These are phyloP conservation scores for Cryptosporidium meleagridis DNA, from an alignment of 169 alveolate species.

Conservation along the genomic window DNA sequence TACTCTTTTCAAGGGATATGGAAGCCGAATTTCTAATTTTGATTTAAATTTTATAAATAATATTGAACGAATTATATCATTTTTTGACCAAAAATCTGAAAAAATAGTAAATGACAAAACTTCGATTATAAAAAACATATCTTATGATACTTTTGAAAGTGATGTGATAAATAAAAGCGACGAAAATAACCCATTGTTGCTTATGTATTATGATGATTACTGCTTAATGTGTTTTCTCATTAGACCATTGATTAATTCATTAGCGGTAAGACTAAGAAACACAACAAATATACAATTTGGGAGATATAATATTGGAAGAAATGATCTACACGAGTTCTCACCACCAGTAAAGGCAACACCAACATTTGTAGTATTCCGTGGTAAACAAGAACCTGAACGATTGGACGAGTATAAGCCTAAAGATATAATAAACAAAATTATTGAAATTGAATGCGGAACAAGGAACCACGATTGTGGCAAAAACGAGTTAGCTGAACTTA, in stretches of 20 bases:
- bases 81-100: slow-evolving; percentile 7
- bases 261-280: slow-evolving; percentile 6
- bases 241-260: slow-evolving; percentile 52
- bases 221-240: slow-evolving; percentile 60
- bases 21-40: not conserved
- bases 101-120: not conserved
- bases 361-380: slow-evolving; percentile 51
- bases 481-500: not conserved
- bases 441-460: not conserved
- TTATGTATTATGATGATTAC: slow-evolving; percentile 39
- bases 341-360: slow-evolving; percentile 47
- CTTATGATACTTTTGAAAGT: slow-evolving; percentile 8
- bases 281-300: slow-evolving; percentile 9
- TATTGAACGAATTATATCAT: not conserved
- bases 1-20: slow-evolving; percentile 1
- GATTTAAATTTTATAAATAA: not conserved
- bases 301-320: slow-evolving; percentile 41
- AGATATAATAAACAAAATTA: slow-evolving; percentile 18
- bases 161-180: slow-evolving; percentile 3
- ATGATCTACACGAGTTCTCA: slow-evolving; percentile 11
- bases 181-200: slow-evolving; percentile 20
- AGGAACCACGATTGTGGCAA: not conserved
- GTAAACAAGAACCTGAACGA: slow-evolving; percentile 2
- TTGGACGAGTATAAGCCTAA: slow-evolving; percentile 60
- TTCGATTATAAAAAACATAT: not conserved